Conservation (phyloP, 129 eudicot species). For the Centaurea solstitialis region DNA sequence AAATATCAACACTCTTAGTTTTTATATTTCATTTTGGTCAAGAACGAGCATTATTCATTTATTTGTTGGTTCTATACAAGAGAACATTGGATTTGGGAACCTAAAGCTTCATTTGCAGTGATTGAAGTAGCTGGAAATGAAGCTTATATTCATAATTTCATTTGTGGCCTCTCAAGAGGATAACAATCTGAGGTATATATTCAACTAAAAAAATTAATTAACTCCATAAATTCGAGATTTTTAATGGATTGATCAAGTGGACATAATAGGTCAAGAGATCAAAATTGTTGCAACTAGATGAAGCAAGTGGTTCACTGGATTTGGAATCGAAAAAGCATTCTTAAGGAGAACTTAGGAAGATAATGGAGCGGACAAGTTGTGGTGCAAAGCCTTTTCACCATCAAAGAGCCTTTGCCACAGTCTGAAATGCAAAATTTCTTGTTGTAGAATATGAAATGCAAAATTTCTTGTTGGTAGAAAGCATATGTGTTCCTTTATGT, state of each 20-base stretch:
- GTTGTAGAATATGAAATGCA: no score
- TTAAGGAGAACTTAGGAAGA: slow-evolving; percentile 68
- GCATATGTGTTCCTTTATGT: no score
- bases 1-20: no score
- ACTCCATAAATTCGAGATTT: no score
- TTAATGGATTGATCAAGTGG: slow-evolving; percentile 49
- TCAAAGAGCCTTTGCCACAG: no score
- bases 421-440: no score
- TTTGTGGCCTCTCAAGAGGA: slow-evolving; percentile 79
- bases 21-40: no score
- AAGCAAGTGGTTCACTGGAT: slow-evolving; percentile 86
- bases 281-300: slow-evolving; percentile 64
- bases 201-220: no score
- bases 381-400: slow-evolving; percentile 84
- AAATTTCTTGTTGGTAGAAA: no score
- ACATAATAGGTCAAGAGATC: slow-evolving; percentile 71
- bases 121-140: slow-evolving; percentile 82
- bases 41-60: slow-evolving; percentile 85
- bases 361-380: slow-evolving; percentile 72
- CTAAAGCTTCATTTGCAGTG: slow-evolving; percentile 78
- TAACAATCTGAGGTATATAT: slow-evolving; percentile 81
- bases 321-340: slow-evolving; percentile 78
- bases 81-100: slow-evolving; percentile 73
- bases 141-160: slow-evolving; percentile 82
- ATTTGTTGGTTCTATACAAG: slow-evolving; percentile 75